These are phyloP conservation scores for Paramecium biaurelia DNA, from an alignment of 73 alveolate species.

Conservation along the genomic window DNA sequence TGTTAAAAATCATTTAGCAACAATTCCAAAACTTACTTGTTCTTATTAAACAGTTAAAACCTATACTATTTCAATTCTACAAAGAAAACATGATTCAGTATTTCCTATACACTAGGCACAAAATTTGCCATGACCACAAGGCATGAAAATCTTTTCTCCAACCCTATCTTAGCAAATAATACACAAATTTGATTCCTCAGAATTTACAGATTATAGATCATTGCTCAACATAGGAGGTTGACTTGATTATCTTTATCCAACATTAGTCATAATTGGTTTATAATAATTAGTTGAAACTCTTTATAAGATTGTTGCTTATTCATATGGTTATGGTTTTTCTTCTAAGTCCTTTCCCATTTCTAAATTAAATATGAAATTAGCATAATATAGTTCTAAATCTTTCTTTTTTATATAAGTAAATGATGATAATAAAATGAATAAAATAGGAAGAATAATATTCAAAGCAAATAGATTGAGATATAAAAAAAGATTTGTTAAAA, in stretches of 20 bases:
- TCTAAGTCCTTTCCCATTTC: background rate
- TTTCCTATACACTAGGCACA: background rate
- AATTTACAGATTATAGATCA: background rate
- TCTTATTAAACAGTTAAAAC: slow-evolving; percentile 1
- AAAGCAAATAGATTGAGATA: background rate
- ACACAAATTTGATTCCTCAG: slow-evolving; percentile 7
- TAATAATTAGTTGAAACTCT: slow-evolving; percentile 33
- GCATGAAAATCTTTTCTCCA: slow-evolving; percentile 28
- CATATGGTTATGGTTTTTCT: background rate
- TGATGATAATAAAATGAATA: background rate
- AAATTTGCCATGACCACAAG: slow-evolving; percentile 50
- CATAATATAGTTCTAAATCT: background rate
- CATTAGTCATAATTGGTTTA: background rate
- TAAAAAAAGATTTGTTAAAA: background rate
- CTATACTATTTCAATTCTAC: background rate
- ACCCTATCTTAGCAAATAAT: background rate
- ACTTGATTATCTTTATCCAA: background rate
- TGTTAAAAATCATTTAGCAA: background rate
- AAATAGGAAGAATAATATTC: background rate
- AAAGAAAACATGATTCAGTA: background rate
- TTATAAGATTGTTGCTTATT: background rate
- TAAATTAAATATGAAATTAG: background rate
- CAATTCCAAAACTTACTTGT: background rate
- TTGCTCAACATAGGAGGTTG: background rate
- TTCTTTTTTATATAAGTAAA: background rate